These are phyloP conservation scores for Ceratocystis lukuohia DNA, from an alignment of 2,329 filamentous ascomycete species.

Conservation along the genomic window DNA sequence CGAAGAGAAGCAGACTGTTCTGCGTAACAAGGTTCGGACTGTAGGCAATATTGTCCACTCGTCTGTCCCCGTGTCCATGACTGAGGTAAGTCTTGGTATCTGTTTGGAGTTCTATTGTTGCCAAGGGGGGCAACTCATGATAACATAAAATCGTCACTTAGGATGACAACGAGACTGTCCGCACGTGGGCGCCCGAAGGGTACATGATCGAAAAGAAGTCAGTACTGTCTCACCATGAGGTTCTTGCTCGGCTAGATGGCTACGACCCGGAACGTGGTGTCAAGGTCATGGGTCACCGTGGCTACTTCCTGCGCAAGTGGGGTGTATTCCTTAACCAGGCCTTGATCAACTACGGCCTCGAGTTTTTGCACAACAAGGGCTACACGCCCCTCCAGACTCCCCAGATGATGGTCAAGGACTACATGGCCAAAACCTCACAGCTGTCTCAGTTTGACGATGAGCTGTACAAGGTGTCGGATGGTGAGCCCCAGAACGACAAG, in stretches of 20 bases:
- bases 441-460: constrained; percentile 96
- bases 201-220: constrained; percentile 61
- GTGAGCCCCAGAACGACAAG: constrained; percentile 80
- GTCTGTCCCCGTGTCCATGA: constrained; percentile 68
- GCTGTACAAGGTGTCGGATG: constrained; percentile 88
- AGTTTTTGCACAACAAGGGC: constrained; percentile 70
- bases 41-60: constrained; percentile 68
- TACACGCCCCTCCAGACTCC: constrained; percentile 77
- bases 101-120: constrained; percentile 24
- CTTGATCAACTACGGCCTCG: constrained; percentile 84
- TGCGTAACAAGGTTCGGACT: constrained; percentile 66
- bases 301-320: constrained; percentile 83
- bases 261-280: constrained; percentile 88
- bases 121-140: no score
- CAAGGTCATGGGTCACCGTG: constrained; percentile 87
- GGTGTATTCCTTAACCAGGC: constrained; percentile 81
- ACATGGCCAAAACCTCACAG: constrained; percentile 97
- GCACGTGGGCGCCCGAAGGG: constrained; percentile 69
- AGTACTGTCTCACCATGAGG: constrained; percentile 84
- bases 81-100: constrained; percentile 44
- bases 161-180: constrained; percentile 68
- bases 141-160: constrained; percentile 20
- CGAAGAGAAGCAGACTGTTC: constrained; percentile 55
- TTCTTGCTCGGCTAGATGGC: constrained; percentile 73
- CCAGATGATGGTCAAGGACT: constrained; percentile 86